Evolutionary conservation across 768 basidiomycete genomes (phyloP).

Genomic region (Leccinum boreale): DNA sequence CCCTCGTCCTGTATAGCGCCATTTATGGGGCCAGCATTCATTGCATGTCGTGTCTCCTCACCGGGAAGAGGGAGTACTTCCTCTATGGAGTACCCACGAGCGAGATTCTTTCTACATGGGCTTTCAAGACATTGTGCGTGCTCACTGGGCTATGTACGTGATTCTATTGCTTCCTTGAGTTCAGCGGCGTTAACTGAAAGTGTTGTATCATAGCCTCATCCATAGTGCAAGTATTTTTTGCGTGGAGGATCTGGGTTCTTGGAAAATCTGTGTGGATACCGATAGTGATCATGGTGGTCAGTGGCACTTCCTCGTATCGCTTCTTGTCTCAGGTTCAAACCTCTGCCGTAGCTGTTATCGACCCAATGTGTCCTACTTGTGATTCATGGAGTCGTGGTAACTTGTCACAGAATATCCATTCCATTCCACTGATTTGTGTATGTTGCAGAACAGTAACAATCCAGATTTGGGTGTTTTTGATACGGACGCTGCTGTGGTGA

Average conservation of each 20-base stretch:
- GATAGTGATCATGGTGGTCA: background rate
- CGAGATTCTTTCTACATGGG: conserved; percentile 6
- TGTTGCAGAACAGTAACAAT: background rate
- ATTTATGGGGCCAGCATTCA: conserved; percentile 3
- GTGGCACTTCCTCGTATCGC: background rate
- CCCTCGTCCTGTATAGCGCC: conserved; percentile 4
- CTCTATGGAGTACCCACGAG: background rate
- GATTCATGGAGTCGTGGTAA: conserved; percentile 3
- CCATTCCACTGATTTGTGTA: background rate
- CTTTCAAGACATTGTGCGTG: conserved; percentile 5
- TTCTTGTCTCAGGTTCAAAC: background rate
- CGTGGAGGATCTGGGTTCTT: conserved; percentile 9
- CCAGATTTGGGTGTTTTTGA: conserved; percentile 4
- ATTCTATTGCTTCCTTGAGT: background rate
- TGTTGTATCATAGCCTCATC: conserved; percentile 1
- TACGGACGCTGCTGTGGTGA: conserved; percentile 4
- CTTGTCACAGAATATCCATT: background rate
- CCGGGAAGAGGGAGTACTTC: conserved; percentile 7
- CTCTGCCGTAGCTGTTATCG: background rate
- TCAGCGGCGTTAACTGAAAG: background rate
- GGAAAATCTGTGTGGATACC: conserved; percentile 5
- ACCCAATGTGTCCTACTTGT: conserved; percentile 2
- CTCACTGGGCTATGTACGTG: conserved; percentile 7
- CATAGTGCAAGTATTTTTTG: conserved; percentile 6
- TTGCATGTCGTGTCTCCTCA: conserved; percentile 8